Evolutionary conservation across 768 basidiomycete species (phyloP), one percentile per base, ranked within the genome.

Genomic region (Hygrocybe punicea): DNA sequence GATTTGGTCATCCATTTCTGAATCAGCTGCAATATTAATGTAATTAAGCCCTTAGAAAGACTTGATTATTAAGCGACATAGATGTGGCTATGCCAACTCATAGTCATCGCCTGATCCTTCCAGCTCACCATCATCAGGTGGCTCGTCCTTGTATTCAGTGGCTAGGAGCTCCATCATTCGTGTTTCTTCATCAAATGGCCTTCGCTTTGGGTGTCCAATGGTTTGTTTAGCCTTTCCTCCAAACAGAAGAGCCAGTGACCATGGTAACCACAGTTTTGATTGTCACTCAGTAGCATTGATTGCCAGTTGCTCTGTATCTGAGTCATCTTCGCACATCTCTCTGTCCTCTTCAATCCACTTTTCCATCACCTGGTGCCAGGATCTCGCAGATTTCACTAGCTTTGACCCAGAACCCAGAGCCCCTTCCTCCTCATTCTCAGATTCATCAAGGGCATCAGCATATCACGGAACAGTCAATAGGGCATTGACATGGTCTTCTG

Each of bases 71-170:
- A 29, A 29, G 29, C 29, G 29, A n/a, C n/a, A n/a, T n/a, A 29
- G 29, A 29, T 29, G 29, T 29, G 4, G 29, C 29, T 29, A 29
- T 29, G 29, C 29, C 29, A 8, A 29, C 29, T 55, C 19, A 34
- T 55, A 66, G 39, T 66, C 60, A 34, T 67, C 62, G 14, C 62
- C 65, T 21, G 59, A 67, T 2, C 60, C 60, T 40, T 59, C 60
- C 35, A 53, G 33, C 34, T 53, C 64, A 40, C 65, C 60, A 55
- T 67, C 65, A 57, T 67, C 64, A 16, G 56, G 65, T 1, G 59
- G 56, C 29, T 55, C 53, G 39, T 29, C 29, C 29, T 29, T 8
- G 8, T 29, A 29, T 29, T 29, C 63, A 14, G 66, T 65, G 6
- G 62, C 67, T 11, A 69, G 33, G 21, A 61, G 50, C 29, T 67